Percentiles rank a stretch among this genome's conserved stretches.
Evolutionary conservation across 148 eudicot genomes (phyloP).

Genomic region (Cornus suecica): DNA sequence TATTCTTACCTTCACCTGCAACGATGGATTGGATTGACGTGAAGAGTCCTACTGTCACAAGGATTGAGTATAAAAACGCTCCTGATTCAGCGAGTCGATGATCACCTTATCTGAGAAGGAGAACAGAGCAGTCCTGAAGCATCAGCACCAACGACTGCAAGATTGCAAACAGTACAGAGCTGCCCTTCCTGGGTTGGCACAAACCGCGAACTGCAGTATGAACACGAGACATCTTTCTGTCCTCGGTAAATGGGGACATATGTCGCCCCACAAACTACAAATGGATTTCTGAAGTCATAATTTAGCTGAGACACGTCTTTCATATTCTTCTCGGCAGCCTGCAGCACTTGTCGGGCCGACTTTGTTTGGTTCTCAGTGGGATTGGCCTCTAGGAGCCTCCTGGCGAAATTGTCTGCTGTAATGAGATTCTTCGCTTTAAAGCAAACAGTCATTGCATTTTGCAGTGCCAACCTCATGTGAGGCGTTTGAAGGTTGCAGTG

Average conservation of each 20-base stretch:
- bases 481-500: constrained; percentile 86
- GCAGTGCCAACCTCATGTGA: constrained; percentile 77
- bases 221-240: constrained; percentile 72
- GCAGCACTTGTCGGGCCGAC: constrained; percentile 70
- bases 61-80: constrained; percentile 4
- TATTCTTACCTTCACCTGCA: constrained; percentile 25
- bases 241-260: constrained; percentile 86
- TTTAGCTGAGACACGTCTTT: constrained; percentile 65
- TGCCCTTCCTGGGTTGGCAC: constrained; percentile 80
- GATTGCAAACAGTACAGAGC: constrained; percentile 78
- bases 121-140: constrained; percentile 96
- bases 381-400: constrained; percentile 75
- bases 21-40: background rate
- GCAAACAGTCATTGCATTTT: constrained; percentile 73
- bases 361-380: constrained; percentile 76
- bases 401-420: constrained; percentile 79
- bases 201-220: constrained; percentile 73
- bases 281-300: constrained; percentile 92
- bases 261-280: constrained; percentile 87
- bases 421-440: constrained; percentile 59
- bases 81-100: constrained; percentile 22
- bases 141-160: constrained; percentile 74
- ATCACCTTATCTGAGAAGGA: constrained; percentile 74
- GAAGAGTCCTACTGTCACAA: constrained; percentile 9
- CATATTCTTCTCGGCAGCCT: constrained; percentile 83